Percentiles rank a stretch among this genome's conserved stretches.
These are phyloP conservation scores for Cicer arietinum DNA, from an alignment of 306 rosid genomes.

Conservation along the genomic window DNA sequence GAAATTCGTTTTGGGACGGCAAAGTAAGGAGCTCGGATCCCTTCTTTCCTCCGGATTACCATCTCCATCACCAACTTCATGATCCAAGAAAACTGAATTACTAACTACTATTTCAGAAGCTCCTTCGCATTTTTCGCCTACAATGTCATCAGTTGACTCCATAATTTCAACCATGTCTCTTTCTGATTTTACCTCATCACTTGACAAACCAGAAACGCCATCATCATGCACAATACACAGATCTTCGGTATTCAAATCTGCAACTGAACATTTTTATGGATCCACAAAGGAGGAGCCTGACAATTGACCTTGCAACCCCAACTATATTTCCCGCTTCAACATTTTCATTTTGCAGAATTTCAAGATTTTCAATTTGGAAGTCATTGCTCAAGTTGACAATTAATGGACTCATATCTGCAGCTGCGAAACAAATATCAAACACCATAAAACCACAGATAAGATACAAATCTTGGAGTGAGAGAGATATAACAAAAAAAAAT, in stretches of 20 bases:
- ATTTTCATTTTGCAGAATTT: slow-evolving; percentile 38
- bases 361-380: slow-evolving; percentile 45
- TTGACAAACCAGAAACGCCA: slow-evolving; percentile 45
- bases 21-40: slow-evolving; percentile 43
- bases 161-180: slow-evolving; percentile 25
- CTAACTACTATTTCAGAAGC: slow-evolving; percentile 47
- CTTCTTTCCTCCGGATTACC: slow-evolving; percentile 45
- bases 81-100: slow-evolving; percentile 43
- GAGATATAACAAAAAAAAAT: slow-evolving; percentile 3
- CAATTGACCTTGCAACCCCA: slow-evolving; percentile 44
- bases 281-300: slow-evolving; percentile 35
- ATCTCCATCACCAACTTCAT: slow-evolving; percentile 40
- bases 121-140: slow-evolving; percentile 43
- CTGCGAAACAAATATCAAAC: slow-evolving; percentile 37
- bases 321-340: slow-evolving; percentile 37
- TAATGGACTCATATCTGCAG: slow-evolving; percentile 48
- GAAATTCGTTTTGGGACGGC: slow-evolving; percentile 41
- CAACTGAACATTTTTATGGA: slow-evolving; percentile 40
- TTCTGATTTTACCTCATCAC: slow-evolving; percentile 39
- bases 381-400: slow-evolving; percentile 42
- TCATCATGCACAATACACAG: slow-evolving; percentile 34
- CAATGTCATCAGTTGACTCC: slow-evolving; percentile 44
- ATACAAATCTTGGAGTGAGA: slow-evolving; percentile 26
- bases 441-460: background rate
- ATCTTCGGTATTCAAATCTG: slow-evolving; percentile 49